These are phyloP conservation scores for Leptographium procerum DNA, from an alignment of 2,329 filamentous ascomycete species.

Conservation along the genomic window DNA sequence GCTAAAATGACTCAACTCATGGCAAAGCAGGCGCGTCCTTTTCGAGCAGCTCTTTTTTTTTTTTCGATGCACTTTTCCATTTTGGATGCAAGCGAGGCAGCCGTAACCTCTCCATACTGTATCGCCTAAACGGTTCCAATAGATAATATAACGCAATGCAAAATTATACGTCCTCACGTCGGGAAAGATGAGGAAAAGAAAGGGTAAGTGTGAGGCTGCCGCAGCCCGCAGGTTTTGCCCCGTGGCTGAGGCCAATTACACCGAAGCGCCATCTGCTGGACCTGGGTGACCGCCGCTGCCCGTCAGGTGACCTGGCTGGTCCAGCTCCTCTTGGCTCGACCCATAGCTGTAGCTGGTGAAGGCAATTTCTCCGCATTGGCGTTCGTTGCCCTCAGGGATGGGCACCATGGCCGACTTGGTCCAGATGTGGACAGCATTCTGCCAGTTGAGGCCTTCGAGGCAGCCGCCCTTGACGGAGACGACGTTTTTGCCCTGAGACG, in stretches of 20 bases:
- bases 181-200: too few relatives aligned
- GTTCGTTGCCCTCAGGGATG: constrained; percentile 53
- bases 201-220: too few relatives aligned
- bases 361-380: constrained; percentile 40
- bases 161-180: too few relatives aligned
- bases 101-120: too few relatives aligned
- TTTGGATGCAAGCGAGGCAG: not conserved
- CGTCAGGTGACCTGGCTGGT: constrained; percentile 25
- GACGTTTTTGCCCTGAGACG: constrained; percentile 39
- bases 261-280: not conserved
- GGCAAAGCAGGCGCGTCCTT: not conserved
- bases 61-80: not conserved
- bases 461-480: constrained; percentile 58
- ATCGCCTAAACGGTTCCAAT: too few relatives aligned
- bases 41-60: not conserved
- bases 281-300: constrained; percentile 3
- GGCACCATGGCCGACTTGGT: constrained; percentile 56
- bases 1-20: not conserved
- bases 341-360: constrained; percentile 34
- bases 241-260: not conserved
- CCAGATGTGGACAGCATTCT: constrained; percentile 53
- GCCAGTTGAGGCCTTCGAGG: constrained; percentile 51
- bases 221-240: too few relatives aligned
- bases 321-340: constrained; percentile 31
- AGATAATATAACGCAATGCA: too few relatives aligned